These are phyloP conservation scores for Tetrahymena elliotti DNA, from an alignment of 73 alveolate species.

Conservation along the genomic window DNA sequence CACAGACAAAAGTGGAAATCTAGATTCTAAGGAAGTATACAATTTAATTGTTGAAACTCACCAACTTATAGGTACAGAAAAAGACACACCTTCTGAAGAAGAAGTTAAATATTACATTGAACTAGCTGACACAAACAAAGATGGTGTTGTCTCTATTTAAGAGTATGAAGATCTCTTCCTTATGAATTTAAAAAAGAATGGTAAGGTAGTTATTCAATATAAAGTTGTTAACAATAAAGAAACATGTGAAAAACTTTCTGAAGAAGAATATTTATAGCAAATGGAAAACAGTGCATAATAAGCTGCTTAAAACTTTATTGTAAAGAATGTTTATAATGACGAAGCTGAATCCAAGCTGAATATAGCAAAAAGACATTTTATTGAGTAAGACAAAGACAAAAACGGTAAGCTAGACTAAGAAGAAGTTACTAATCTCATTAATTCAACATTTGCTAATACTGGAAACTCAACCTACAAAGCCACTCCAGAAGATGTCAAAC, in stretches of 20 bases:
- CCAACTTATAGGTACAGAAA: slow-evolving; percentile 14
- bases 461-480: neutral
- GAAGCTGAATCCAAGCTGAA: neutral
- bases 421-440: neutral
- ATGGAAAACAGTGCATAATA: neutral
- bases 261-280: neutral
- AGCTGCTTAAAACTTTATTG: neutral
- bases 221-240: neutral
- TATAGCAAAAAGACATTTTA: neutral
- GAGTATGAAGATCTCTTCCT: slow-evolving; percentile 13
- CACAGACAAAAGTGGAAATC: slow-evolving; percentile 30
- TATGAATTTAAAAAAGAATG: neutral
- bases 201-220: neutral
- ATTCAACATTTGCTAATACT: neutral
- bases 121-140: slow-evolving; percentile 15
- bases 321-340: neutral
- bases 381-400: neutral
- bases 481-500: neutral
- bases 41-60: slow-evolving; percentile 16
- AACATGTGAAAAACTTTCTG: neutral
- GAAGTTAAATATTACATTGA: slow-evolving; percentile 15
- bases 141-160: slow-evolving; percentile 5
- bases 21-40: slow-evolving; percentile 32
- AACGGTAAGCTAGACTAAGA: neutral
- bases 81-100: slow-evolving; percentile 19